These are phyloP conservation scores for Mollisia scopiformis DNA, from an alignment of 2,329 filamentous ascomycete genomes.

Conservation along the genomic window DNA sequence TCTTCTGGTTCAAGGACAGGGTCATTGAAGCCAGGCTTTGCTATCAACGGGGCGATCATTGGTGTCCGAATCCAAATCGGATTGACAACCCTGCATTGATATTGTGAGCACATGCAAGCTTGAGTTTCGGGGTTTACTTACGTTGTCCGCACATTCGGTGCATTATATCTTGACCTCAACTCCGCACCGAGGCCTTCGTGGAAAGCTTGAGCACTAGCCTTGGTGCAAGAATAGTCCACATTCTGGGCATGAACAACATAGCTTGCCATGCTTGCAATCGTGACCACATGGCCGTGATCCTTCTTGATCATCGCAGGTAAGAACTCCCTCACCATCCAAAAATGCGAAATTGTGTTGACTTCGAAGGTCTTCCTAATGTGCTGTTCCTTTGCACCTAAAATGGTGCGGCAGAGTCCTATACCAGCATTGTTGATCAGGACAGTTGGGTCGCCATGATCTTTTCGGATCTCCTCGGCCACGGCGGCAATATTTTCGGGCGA, in stretches of 20 bases:
- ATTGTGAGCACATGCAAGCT: background rate
- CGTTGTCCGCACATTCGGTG: constrained; percentile 57
- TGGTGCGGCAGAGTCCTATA: constrained; percentile 58
- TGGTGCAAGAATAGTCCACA: constrained; percentile 70
- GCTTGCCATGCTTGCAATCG: constrained; percentile 54
- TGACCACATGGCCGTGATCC: constrained; percentile 66
- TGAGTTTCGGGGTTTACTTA: constrained; percentile 20
- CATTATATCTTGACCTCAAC: constrained; percentile 61
- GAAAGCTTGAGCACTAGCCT: constrained; percentile 67
- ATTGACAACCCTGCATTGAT: constrained; percentile 14
- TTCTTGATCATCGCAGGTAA: constrained; percentile 64
- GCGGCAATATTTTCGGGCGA: constrained; percentile 54
- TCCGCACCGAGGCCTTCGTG: constrained; percentile 67
- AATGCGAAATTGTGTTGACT: constrained; percentile 71
- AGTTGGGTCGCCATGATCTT: constrained; percentile 63
- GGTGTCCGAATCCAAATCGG: constrained; percentile 50
- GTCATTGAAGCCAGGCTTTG: constrained; percentile 50
- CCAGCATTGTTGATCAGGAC: constrained; percentile 76
- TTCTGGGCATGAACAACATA: constrained; percentile 28
- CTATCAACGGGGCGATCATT: constrained; percentile 57
- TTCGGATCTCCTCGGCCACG: constrained; percentile 55
- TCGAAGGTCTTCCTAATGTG: constrained; percentile 68
- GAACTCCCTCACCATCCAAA: constrained; percentile 65
- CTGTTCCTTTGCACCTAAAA: constrained; percentile 58
- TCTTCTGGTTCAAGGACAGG: constrained; percentile 60